A percentile compares a stretch with the other conserved stretches of the same genome.
Evolutionary conservation across 2,329 filamentous ascomycete genomes (phyloP).

Genomic region (Colletotrichum cereale): DNA sequence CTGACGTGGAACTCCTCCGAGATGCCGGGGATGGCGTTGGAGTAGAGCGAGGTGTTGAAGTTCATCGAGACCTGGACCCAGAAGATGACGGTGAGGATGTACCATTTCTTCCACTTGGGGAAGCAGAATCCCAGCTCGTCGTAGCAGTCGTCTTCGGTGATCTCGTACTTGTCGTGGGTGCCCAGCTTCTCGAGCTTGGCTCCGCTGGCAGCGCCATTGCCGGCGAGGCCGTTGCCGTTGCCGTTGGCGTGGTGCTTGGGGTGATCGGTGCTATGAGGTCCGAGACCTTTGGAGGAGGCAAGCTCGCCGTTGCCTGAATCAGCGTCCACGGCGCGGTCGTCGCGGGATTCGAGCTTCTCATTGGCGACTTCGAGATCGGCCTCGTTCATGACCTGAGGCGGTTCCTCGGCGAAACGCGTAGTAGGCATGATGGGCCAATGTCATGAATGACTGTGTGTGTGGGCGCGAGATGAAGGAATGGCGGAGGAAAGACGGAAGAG

Average conservation of each 20-base stretch:
- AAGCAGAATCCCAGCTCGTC: constrained; percentile 74
- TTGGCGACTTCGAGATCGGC: constrained; percentile 53
- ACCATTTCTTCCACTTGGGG: constrained; percentile 75
- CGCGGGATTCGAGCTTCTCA: constrained; percentile 49
- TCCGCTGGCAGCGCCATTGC: constrained; percentile 22
- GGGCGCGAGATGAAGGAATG: constrained; percentile 32
- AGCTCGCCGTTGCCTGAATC: constrained; percentile 8
- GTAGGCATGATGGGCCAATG: constrained; percentile 42
- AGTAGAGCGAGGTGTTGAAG: constrained; percentile 82
- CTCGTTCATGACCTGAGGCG: constrained; percentile 53
- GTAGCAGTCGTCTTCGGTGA: constrained; percentile 72
- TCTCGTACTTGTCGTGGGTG: constrained; percentile 58
- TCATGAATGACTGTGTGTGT: constrained; percentile 43
- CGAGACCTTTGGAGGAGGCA: constrained; percentile 2
- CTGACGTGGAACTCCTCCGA: constrained; percentile 76
- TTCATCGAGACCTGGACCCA: constrained; percentile 82
- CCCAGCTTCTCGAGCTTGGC: constrained; percentile 51
- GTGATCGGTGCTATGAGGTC: background rate
- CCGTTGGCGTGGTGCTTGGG: constrained; percentile 50
- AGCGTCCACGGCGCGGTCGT: background rate
- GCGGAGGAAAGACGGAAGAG: background rate
- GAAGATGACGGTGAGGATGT: constrained; percentile 79
- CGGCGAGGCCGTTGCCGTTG: constrained; percentile 56
- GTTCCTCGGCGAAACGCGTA: constrained; percentile 52
- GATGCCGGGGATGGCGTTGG: constrained; percentile 76